Evolutionary conservation across 352 stramenopile species (phyloP).

Genomic region (Phytophthora aleatoria): DNA sequence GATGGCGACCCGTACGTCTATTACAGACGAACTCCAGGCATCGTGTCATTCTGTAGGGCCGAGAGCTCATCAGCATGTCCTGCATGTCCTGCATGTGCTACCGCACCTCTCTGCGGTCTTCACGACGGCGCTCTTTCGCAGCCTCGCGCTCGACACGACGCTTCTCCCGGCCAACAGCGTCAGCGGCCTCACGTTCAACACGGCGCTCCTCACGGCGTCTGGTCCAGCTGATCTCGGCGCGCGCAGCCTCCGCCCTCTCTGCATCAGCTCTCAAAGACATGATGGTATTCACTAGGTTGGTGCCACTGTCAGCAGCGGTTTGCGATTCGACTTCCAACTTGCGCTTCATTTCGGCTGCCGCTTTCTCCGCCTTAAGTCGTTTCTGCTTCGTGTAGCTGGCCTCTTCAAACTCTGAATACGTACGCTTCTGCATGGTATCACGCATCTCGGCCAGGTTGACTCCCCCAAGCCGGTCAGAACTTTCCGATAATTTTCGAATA

Average conservation of each 20-base stretch:
- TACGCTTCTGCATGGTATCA: not conserved
- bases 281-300: not conserved
- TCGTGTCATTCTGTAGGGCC: not conserved
- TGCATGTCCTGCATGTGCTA: slow-evolving; percentile 4
- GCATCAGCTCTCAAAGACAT: not conserved
- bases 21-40: not conserved
- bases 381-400: not conserved
- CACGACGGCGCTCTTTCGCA: not conserved
- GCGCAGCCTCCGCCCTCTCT: not conserved
- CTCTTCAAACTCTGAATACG: not conserved
- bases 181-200: too few species aligned
- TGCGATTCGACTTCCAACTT: not conserved
- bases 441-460: not conserved
- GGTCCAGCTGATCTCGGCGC: not conserved
- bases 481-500: not conserved
- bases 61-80: slow-evolving; percentile 5
- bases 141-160: not conserved
- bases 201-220: too few species aligned
- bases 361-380: not conserved
- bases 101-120: not conserved
- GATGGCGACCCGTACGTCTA: too few species aligned
- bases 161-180: too few species aligned
- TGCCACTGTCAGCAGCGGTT: not conserved
- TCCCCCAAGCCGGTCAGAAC: not conserved
- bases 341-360: not conserved